Evolutionary conservation across 192 early-diverging fungal species (phyloP), one percentile per base, ranked within the genome.

Genomic region (Gryganskiella cystojenkinii): DNA sequence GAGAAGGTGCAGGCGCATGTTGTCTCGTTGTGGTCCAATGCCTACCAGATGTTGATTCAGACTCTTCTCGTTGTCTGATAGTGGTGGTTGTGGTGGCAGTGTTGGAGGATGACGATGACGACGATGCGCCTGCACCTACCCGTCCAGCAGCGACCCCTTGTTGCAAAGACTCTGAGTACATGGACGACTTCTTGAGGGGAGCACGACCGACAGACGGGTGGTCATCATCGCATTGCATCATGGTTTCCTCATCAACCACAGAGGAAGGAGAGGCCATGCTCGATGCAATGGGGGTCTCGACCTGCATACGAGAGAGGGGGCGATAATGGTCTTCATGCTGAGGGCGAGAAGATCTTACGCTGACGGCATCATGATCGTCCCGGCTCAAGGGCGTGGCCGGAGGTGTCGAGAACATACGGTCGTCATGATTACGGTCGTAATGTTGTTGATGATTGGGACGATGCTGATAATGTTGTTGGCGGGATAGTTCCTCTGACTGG

Each of bases 31-130:
- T 58, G 46, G 45, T 62, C 74, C 74, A 69, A 50, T 68, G 60
- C 66, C 66, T 78, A 78, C 66, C 66, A 78, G 59, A 60, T 65
- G 62, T 59, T 46, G 64, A 24, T 70, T 57, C 59, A 24, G 52
- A 51, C 30, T 17, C 33, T 46, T 60, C 63, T 57, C 31, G 49
- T 14, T 59, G 57, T 42, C 1, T 50, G 46, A 51, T 42, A 52
- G 35, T 58, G 68, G 19, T 61, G 70, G 20, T 46, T 60, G 30
- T 25, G 62, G 28, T 35, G 62, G 35, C 13, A 34, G n/a, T 55
- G 50, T 10, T 44, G 62, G 34, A 43, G 50, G 70, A 19, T 66
- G 30, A 24, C 4, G 49, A 50, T 40, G 33, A 13, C 19, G 53
- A 27, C n/a, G 55, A 40, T 40, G 37, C 37, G 37, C 37, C 37